phyloP scores from a whole-genome alignment of 2,329 filamentous ascomycete species.

The Blastomyces parvus region DNA sequence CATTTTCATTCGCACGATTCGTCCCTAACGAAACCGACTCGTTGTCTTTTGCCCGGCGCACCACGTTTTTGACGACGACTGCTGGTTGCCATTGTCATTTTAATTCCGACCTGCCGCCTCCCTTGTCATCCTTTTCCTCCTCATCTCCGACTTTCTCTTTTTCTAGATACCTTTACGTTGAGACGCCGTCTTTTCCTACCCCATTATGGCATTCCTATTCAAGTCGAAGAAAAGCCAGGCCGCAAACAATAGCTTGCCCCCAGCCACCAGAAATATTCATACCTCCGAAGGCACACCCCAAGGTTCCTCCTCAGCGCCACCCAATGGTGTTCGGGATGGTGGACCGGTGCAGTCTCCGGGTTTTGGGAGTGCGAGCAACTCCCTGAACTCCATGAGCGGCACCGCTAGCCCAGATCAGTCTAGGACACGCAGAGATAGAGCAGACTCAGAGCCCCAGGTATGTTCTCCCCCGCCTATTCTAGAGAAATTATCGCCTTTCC shows the following conservation, averaged over 20 bases:
- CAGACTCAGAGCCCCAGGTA: slow-evolving; percentile 48
- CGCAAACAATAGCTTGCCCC: slow-evolving; percentile 36
- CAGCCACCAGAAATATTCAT: slow-evolving; percentile 48
- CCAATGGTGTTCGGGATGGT: slow-evolving; percentile 39
- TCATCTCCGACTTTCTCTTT: neutral
- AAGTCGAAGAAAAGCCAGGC: slow-evolving; percentile 70
- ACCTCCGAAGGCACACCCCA: slow-evolving; percentile 45
- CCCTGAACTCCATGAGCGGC: slow-evolving; percentile 58
- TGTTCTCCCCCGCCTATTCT: slow-evolving; percentile 19
- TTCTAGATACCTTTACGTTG: neutral
- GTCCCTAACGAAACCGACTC: slow-evolving; percentile 2
- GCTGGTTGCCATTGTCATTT: neutral
- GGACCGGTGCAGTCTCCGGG: slow-evolving; percentile 50
- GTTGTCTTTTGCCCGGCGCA: slow-evolving; percentile 4
- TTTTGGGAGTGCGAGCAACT: slow-evolving; percentile 54
- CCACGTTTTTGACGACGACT: slow-evolving; percentile 4
- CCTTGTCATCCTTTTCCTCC: neutral
- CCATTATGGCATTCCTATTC: slow-evolving; percentile 66
- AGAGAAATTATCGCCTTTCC: neutral
- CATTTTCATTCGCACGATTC: neutral
- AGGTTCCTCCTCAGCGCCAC: slow-evolving; percentile 33
- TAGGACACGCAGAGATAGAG: slow-evolving; percentile 48
- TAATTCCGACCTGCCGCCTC: neutral
- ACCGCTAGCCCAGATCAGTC: slow-evolving; percentile 57
- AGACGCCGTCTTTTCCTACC: neutral